These are phyloP conservation scores for Neocallimastix lanati DNA, from an alignment of 192 early-diverging fungal species.

Conservation along the genomic window DNA sequence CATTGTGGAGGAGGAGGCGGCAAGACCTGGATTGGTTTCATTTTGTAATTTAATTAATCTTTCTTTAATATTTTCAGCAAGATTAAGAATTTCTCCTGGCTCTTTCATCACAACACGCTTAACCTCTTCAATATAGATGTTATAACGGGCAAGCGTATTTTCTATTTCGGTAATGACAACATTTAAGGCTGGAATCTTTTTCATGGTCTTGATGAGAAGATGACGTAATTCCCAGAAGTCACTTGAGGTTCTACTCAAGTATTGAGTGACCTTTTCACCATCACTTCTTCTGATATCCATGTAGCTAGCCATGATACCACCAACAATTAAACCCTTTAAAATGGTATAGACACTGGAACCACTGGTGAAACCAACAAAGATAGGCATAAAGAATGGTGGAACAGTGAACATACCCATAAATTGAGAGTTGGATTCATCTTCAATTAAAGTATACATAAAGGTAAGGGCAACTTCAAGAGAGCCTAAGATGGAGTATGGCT, in stretches of 20 bases:
- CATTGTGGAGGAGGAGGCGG: no score
- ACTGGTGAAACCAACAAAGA: not conserved
- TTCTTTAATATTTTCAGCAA: not conserved
- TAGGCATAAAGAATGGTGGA: not conserved
- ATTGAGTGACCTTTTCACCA: not conserved
- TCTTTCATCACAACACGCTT: not conserved
- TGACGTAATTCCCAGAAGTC: not conserved
- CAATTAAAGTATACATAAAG: not conserved
- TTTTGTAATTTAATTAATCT: not conserved
- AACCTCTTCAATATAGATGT: not conserved
- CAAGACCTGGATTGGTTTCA: no score
- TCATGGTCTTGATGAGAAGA: not conserved
- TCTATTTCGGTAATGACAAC: not conserved
- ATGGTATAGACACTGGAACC: not conserved
- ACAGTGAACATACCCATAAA: not conserved
- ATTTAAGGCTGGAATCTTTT: not conserved
- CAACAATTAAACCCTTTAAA: not conserved
- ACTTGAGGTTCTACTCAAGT: not conserved
- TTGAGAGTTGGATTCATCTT: not conserved
- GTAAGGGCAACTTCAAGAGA: not conserved
- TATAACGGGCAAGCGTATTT: not conserved
- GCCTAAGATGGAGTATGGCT: not conserved
- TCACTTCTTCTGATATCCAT: not conserved
- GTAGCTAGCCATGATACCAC: not conserved
- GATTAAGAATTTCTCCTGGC: not conserved